These are phyloP conservation scores for Angomonas deanei DNA, from an alignment of 208 protist genomes.

Conservation along the genomic window DNA sequence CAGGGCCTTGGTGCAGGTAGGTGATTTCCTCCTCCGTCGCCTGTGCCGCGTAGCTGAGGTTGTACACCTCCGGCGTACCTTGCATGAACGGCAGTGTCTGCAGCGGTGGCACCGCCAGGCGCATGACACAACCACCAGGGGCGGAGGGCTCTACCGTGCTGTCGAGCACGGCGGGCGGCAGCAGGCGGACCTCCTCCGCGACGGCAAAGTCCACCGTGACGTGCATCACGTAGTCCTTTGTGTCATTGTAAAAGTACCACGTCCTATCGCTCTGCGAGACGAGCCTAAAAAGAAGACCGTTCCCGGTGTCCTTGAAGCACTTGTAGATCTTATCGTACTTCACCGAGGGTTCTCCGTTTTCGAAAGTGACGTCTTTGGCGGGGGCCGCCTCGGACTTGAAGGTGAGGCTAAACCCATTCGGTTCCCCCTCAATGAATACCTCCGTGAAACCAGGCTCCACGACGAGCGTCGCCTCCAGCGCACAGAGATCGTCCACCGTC, in stretches of 20 bases:
- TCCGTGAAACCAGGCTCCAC: slow-evolving; percentile 71
- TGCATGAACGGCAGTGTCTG: slow-evolving; percentile 52
- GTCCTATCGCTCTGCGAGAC: slow-evolving; percentile 23
- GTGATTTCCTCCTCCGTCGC: background rate
- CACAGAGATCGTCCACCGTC: slow-evolving; percentile 16
- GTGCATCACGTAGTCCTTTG: slow-evolving; percentile 37
- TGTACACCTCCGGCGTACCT: slow-evolving; percentile 43
- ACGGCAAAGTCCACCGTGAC: slow-evolving; percentile 44
- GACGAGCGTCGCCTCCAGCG: slow-evolving; percentile 50
- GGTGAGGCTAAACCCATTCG: slow-evolving; percentile 45
- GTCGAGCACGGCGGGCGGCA: slow-evolving; percentile 13
- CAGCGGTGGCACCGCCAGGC: slow-evolving; percentile 31
- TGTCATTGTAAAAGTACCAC: slow-evolving; percentile 73
- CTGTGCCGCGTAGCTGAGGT: slow-evolving; percentile 59
- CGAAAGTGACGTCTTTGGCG: slow-evolving; percentile 39
- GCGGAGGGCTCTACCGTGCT: background rate
- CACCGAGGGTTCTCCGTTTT: slow-evolving; percentile 39
- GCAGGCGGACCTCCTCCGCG: slow-evolving; percentile 15
- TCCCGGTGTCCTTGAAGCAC: slow-evolving; percentile 71
- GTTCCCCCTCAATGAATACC: slow-evolving; percentile 60
- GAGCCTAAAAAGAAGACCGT: slow-evolving; percentile 64
- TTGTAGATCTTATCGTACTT: slow-evolving; percentile 68
- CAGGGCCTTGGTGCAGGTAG: slow-evolving; percentile 58
- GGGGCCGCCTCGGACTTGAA: slow-evolving; percentile 56
- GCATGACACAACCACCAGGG: background rate